These are phyloP conservation scores for Saccharum spontaneum DNA, from an alignment of 176 grass and related monocot species.

Conservation along the genomic window DNA sequence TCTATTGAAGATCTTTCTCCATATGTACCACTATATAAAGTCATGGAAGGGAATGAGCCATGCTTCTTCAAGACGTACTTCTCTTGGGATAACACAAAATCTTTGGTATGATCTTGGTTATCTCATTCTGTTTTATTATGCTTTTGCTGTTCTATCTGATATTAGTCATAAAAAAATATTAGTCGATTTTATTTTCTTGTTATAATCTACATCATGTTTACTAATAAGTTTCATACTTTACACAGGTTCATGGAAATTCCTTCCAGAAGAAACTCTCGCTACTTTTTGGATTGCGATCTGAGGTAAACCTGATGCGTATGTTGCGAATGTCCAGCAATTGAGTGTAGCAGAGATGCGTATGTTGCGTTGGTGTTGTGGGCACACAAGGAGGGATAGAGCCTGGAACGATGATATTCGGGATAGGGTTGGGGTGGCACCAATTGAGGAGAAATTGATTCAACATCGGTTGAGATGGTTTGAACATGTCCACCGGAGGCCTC, in stretches of 20 bases:
- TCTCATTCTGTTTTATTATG: slow-evolving; percentile 21
- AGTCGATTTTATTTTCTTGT: slow-evolving; percentile 19
- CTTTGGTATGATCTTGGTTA: slow-evolving; percentile 51
- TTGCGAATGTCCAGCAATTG: too few species aligned
- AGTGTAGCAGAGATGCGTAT: too few species aligned
- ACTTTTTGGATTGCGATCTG: slow-evolving; percentile 85
- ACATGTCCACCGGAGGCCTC: too few species aligned
- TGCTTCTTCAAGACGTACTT: slow-evolving; percentile 93
- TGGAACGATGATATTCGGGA: too few species aligned
- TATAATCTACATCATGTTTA: slow-evolving; percentile 12
- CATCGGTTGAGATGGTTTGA: too few species aligned
- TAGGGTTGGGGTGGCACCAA: too few species aligned
- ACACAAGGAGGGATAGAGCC: too few species aligned
- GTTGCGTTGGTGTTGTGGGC: too few species aligned
- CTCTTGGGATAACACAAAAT: slow-evolving; percentile 88
- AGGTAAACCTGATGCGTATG: slow-evolving; percentile 67
- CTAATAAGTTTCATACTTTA: slow-evolving; percentile 12
- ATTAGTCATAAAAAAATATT: neutral
- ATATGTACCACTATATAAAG: slow-evolving; percentile 80
- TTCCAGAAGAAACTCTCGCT: slow-evolving; percentile 90
- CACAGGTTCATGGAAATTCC: slow-evolving; percentile 92
- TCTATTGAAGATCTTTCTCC: slow-evolving; percentile 78
- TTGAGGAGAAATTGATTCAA: too few species aligned
- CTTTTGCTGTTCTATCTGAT: slow-evolving; percentile 23
- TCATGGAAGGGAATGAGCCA: slow-evolving; percentile 85